These are phyloP conservation scores for Ulota crispa DNA, from an alignment of 225 moss, liverwort and hornwort species.

Conservation along the genomic window DNA sequence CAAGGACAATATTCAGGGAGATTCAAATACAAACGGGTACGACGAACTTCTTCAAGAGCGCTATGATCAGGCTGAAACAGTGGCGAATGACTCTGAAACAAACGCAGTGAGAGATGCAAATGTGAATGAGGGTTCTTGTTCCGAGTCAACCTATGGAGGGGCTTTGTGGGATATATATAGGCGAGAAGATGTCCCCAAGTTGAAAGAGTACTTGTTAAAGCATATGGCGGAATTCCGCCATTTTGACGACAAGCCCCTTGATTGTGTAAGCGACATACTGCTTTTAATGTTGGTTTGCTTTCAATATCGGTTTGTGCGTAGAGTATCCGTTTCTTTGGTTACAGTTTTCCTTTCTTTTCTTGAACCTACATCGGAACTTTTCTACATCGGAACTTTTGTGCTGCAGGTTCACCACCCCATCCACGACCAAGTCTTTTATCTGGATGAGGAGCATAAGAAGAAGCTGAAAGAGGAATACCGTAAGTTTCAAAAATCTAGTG, in stretches of 20 bases:
- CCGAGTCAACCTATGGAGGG: slow-evolving; percentile 53
- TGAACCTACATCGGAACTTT: background rate
- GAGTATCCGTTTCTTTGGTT: background rate
- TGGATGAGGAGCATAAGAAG: slow-evolving; percentile 63
- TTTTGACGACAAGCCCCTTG: slow-evolving; percentile 41
- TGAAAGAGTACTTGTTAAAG: slow-evolving; percentile 53
- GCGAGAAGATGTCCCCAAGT: slow-evolving; percentile 66
- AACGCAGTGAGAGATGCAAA: background rate
- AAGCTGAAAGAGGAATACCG: slow-evolving; percentile 65
- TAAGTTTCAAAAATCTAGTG: slow-evolving; percentile 28
- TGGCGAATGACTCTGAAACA: background rate
- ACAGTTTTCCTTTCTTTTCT: background rate
- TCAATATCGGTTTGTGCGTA: background rate
- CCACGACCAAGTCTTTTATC: slow-evolving; percentile 65
- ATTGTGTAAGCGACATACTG: slow-evolving; percentile 31
- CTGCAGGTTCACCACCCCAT: slow-evolving; percentile 60
- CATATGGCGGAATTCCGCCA: slow-evolving; percentile 54
- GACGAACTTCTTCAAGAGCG: slow-evolving; percentile 35
- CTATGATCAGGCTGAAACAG: slow-evolving; percentile 5
- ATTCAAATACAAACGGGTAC: slow-evolving; percentile 32
- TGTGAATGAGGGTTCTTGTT: slow-evolving; percentile 23
- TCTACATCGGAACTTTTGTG: background rate
- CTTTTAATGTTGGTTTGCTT: background rate
- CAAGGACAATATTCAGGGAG: slow-evolving; percentile 21
- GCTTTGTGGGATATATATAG: slow-evolving; percentile 74